These are phyloP conservation scores for Epipyxis sp. DNA, from an alignment of 108 stramenopile genomes.

Conservation along the genomic window DNA sequence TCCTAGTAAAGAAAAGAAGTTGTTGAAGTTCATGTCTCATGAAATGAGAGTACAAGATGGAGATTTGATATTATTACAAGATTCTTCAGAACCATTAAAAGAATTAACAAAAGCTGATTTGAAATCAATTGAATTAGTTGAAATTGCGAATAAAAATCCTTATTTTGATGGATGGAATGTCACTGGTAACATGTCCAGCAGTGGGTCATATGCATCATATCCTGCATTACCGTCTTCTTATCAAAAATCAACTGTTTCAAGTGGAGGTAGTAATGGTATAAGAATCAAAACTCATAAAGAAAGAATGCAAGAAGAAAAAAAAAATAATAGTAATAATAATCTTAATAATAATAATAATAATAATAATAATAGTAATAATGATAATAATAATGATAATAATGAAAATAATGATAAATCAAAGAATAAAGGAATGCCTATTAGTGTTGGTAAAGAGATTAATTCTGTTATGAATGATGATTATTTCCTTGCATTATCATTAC, in stretches of 20 bases:
- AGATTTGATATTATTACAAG: conserved; percentile 20
- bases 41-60: conserved; percentile 18
- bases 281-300: conserved; percentile 15
- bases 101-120: neutral
- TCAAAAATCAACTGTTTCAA: neutral
- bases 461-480: no score
- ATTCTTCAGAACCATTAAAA: conserved; percentile 13
- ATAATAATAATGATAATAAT: neutral
- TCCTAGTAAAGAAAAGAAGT: neutral
- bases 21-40: neutral
- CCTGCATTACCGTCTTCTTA: neutral
- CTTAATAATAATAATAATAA: neutral
- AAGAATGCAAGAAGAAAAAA: neutral
- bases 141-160: conserved; percentile 16
- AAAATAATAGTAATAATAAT: neutral
- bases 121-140: neutral
- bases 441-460: neutral
- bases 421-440: neutral
- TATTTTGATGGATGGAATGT: neutral
- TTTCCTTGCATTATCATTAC: neutral
- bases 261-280: neutral
- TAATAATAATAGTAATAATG: neutral
- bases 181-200: no score
- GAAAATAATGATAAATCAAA: neutral
- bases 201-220: neutral